These are phyloP conservation scores for Astrothelium subdiscretum DNA, from an alignment of 495 filamentous ascomycete genomes.

Conservation along the genomic window DNA sequence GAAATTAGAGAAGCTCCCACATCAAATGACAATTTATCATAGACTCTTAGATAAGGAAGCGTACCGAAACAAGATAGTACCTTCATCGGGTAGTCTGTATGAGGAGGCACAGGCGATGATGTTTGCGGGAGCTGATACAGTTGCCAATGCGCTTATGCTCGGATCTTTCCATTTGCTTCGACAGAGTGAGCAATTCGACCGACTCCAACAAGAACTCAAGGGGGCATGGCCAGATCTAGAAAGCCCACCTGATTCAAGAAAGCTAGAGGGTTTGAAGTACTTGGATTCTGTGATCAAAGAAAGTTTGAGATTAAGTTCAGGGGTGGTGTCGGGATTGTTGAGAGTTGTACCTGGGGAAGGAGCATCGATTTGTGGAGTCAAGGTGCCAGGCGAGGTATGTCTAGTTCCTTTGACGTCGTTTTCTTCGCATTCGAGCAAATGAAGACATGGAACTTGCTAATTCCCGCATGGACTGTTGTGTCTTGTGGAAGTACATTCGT, in stretches of 20 bases:
- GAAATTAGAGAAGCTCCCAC: constrained; percentile 18
- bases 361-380: not conserved
- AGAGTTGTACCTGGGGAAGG: constrained; percentile 4
- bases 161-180: constrained; percentile 27
- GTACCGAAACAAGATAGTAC: constrained; percentile 14
- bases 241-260: constrained; percentile 18
- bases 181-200: constrained; percentile 12
- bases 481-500: constrained; percentile 10
- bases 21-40: constrained; percentile 31
- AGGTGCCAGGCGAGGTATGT: constrained; percentile 10
- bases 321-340: constrained; percentile 5
- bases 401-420: not conserved
- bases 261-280: constrained; percentile 28
- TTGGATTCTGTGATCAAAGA: constrained; percentile 28
- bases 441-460: no score
- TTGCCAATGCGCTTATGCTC: constrained; percentile 25
- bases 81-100: constrained; percentile 15
- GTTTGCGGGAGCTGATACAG: constrained; percentile 34
- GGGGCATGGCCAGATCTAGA: constrained; percentile 23
- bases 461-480: constrained; percentile 2
- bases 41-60: constrained; percentile 23
- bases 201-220: constrained; percentile 25
- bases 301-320: constrained; percentile 2
- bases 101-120: constrained; percentile 31
- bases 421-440: not conserved